Percentiles rank a stretch among this genome's conserved stretches.
Evolutionary conservation across 1,284 basidiomycete genomes (phyloP).

Genomic region (Cryptococcus floricola): DNA sequence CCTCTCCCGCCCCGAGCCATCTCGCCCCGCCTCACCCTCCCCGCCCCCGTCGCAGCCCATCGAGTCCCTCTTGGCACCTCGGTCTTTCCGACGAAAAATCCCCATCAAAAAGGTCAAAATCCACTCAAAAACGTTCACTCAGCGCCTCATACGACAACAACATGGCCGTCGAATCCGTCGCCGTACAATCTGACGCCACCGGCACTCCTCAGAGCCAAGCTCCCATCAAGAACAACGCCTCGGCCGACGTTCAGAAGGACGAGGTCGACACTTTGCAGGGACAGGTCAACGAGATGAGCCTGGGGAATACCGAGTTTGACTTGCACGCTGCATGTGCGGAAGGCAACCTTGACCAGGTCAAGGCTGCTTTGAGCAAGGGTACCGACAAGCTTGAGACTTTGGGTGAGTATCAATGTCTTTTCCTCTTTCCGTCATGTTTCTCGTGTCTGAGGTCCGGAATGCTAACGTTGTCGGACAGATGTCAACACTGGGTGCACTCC

Average conservation of each 20-base stretch:
- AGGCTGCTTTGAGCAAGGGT: conserved; percentile 32
- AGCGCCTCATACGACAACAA: background rate
- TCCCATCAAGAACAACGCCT: background rate
- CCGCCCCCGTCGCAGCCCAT: background rate
- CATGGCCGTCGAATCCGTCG: conserved; percentile 14
- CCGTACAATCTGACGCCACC: conserved; percentile 2
- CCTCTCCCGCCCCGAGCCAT: background rate
- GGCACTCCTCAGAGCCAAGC: background rate
- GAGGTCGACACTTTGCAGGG: conserved; percentile 2
- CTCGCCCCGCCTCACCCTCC: background rate
- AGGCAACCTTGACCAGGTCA: conserved; percentile 40
- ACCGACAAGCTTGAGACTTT: conserved; percentile 39
- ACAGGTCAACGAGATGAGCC: conserved; percentile 3
- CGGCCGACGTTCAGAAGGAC: background rate
- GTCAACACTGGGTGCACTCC: conserved; percentile 46
- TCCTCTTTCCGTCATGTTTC: background rate
- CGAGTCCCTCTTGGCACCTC: background rate
- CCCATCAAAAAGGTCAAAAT: background rate
- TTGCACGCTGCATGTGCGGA: conserved; percentile 42
- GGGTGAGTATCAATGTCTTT: conserved; percentile 29
- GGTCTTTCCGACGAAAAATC: background rate
- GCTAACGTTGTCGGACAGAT: background rate
- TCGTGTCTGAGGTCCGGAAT: background rate
- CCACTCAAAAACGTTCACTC: background rate
- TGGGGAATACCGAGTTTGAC: background rate